These are phyloP conservation scores for Rhizophagus clarus DNA, from an alignment of 192 early-diverging fungal species.

Conservation along the genomic window DNA sequence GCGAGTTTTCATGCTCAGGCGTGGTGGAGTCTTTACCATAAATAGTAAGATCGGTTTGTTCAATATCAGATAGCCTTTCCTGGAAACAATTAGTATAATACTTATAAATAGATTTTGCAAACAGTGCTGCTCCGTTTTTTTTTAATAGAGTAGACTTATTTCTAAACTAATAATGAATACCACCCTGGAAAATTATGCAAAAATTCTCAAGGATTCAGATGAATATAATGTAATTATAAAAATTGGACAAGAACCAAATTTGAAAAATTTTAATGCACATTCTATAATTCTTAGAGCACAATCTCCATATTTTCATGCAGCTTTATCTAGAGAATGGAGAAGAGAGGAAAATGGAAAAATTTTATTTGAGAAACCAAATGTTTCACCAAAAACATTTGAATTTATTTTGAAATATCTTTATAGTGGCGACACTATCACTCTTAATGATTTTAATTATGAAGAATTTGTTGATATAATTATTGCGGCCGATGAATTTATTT, in stretches of 20 bases:
- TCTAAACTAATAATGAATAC: too few species aligned
- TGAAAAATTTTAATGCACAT: slow-evolving; percentile 6
- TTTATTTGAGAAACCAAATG: slow-evolving; percentile 3
- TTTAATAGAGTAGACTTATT: too few species aligned
- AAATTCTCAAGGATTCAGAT: background rate
- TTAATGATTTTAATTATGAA: background rate
- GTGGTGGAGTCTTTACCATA: too few species aligned
- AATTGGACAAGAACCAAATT: background rate
- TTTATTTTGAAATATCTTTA: slow-evolving; percentile 13
- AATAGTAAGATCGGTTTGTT: too few species aligned
- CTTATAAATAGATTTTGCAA: too few species aligned
- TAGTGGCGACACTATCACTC: background rate
- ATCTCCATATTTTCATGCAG: slow-evolving; percentile 4
- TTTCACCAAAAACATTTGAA: background rate
- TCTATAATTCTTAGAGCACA: slow-evolving; percentile 8
- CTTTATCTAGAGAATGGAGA: slow-evolving; percentile 4
- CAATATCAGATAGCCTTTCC: too few species aligned
- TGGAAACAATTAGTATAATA: too few species aligned
- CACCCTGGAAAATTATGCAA: background rate
- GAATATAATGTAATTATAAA: slow-evolving; percentile 20
- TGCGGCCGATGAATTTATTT: background rate
- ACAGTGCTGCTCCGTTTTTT: too few species aligned
- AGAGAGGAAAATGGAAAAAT: background rate
- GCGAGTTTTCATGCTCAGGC: too few species aligned
- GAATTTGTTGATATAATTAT: background rate